phyloP scores from a whole-genome alignment of 1,284 basidiomycete genomes.

The Neolentinus lepideus region DNA sequence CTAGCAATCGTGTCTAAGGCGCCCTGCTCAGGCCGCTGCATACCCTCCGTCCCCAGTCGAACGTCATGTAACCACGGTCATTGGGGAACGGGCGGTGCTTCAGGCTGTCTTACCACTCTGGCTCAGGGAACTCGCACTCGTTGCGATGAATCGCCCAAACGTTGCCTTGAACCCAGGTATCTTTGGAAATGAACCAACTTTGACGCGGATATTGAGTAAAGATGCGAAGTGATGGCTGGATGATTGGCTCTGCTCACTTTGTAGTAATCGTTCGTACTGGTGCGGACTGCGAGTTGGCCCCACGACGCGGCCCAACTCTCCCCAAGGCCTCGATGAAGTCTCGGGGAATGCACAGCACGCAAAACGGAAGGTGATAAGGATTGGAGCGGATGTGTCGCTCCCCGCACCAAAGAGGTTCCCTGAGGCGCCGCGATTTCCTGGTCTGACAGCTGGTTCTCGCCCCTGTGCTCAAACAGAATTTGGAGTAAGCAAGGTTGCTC shows the following conservation, averaged over 20 bases:
- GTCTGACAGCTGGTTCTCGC: not conserved
- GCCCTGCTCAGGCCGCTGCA: not conserved
- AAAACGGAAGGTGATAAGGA: constrained; percentile 21
- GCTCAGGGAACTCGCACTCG: not conserved
- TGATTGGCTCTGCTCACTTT: not conserved
- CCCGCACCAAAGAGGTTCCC: constrained; percentile 17
- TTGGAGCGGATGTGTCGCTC: constrained; percentile 21
- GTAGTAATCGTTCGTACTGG: not conserved
- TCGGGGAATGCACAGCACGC: constrained; percentile 24
- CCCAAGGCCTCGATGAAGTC: constrained; percentile 14
- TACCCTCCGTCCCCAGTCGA: not conserved
- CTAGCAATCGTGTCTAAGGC: not conserved
- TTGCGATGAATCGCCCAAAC: not conserved
- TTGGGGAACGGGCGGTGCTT: not conserved
- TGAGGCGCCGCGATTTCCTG: not conserved
- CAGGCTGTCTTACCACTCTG: not conserved
- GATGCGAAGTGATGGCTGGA: too few species aligned
- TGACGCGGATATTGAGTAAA: too few species aligned
- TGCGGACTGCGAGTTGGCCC: not conserved
- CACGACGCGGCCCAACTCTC: not conserved
- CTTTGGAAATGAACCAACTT: not conserved
- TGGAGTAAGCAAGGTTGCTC: not conserved
- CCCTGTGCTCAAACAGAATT: not conserved
- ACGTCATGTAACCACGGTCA: not conserved
- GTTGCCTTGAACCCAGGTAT: not conserved